Conservation (phyloP, 2,329 filamentous ascomycete species). For the Fusarium vanettenii region DNA sequence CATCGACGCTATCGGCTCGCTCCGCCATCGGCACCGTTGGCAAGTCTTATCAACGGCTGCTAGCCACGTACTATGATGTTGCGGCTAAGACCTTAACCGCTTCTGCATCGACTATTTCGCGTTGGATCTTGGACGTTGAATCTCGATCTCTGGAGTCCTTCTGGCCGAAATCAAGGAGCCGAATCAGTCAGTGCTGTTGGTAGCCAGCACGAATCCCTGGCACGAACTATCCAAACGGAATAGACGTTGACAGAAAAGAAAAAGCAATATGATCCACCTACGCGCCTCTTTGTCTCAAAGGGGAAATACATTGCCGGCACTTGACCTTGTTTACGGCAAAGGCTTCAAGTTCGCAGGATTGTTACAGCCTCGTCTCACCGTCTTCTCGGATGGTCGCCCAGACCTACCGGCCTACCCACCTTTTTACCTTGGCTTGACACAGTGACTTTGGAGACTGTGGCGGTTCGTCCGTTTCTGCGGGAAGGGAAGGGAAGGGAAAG, state of each 20-base stretch:
- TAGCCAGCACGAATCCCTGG: not conserved
- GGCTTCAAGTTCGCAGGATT: not conserved
- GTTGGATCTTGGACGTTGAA: not conserved
- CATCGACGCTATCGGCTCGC: not conserved
- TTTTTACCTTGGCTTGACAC: not conserved
- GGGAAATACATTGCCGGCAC: not conserved
- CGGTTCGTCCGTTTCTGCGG: not conserved
- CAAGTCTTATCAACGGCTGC: not conserved
- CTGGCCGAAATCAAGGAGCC: not conserved
- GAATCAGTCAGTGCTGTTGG: not conserved
- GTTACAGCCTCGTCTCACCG: not conserved
- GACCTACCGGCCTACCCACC: not conserved
- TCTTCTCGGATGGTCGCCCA: not conserved
- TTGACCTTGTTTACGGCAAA: not conserved
- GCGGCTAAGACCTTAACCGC: not conserved
- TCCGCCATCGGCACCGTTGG: not conserved
- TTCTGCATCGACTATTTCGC: not conserved
- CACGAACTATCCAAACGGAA: not conserved
- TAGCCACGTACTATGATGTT: not conserved
- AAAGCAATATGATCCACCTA: conserved; percentile 14
- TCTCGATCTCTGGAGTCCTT: not conserved
- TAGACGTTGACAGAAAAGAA: not conserved
- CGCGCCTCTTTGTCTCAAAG: not conserved
- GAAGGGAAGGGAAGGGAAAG: not conserved
- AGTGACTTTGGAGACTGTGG: not conserved